These are phyloP conservation scores for Mucor lusitanicus DNA, from an alignment of 371 early-diverging fungal genomes.

Conservation along the genomic window DNA sequence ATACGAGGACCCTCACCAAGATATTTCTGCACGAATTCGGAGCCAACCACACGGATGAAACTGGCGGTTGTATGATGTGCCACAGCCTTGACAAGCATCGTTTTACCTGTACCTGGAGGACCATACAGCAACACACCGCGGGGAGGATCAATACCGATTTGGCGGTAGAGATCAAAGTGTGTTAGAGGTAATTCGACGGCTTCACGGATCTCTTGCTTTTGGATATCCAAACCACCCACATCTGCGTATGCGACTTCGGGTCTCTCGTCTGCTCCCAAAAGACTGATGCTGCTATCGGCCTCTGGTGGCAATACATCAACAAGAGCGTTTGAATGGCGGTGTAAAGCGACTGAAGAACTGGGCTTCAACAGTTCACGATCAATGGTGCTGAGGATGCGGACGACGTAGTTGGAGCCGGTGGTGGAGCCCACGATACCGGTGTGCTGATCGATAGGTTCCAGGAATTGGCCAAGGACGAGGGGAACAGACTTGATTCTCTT, in stretches of 20 bases:
- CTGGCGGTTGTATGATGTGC: constrained; percentile 99
- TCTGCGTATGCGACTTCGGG: constrained; percentile 98
- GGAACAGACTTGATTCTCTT: constrained; percentile 99
- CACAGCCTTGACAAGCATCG: constrained; percentile 99
- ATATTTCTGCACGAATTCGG: constrained; percentile 99
- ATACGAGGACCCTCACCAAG: constrained; percentile 99
- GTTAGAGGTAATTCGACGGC: constrained; percentile 99
- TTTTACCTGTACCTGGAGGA: constrained; percentile 98
- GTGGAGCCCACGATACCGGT: constrained; percentile 99
- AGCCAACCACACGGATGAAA: constrained; percentile 99
- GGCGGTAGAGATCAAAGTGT: constrained; percentile 98
- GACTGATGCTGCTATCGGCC: constrained; percentile 95
- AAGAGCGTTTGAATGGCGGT: constrained; percentile 98
- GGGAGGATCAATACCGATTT: constrained; percentile 99
- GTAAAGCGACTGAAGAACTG: constrained; percentile 96
- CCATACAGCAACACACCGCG: constrained; percentile 99
- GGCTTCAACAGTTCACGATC: constrained; percentile 99
- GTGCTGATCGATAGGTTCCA: constrained; percentile 98
- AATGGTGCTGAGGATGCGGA: constrained; percentile 97
- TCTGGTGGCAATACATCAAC: constrained; percentile 97
- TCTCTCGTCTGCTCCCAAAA: constrained; percentile 94
- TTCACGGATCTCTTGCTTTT: constrained; percentile 99
- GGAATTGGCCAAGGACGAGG: constrained; percentile 98
- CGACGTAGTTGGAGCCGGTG: constrained; percentile 95
- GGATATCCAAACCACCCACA: constrained; percentile 99